Conservation (phyloP, 139 green algal genomes). For the Monoraphidium neglectum region DNA sequence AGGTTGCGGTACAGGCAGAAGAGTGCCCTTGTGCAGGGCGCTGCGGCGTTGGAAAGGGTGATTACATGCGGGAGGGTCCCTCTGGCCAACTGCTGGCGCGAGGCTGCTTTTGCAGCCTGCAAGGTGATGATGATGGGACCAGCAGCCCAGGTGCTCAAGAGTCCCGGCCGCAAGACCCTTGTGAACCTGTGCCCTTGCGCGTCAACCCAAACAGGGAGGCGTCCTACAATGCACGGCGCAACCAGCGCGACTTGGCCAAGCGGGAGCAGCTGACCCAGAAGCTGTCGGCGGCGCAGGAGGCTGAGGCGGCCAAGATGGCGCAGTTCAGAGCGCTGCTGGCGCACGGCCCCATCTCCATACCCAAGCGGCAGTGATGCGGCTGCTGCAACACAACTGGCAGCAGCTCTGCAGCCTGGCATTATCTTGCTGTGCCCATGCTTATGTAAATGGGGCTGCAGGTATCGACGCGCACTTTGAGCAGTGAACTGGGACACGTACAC, state of each 20-base stretch:
- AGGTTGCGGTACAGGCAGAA: neutral
- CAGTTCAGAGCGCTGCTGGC: slow-evolving; percentile 21
- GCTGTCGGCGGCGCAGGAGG: slow-evolving; percentile 22
- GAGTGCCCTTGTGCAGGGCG: neutral
- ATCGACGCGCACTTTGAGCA: too few species aligned
- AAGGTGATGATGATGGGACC: neutral
- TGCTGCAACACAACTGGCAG: too few species aligned
- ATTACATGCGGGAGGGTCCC: neutral
- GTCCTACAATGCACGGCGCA: slow-evolving; percentile 10
- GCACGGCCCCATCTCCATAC: slow-evolving; percentile 10
- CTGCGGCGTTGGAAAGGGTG: neutral
- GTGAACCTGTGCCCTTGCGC: neutral
- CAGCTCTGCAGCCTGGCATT: too few species aligned
- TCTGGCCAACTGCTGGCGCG: neutral
- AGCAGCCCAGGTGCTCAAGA: neutral
- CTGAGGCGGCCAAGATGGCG: slow-evolving; percentile 33
- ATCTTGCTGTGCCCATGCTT: too few species aligned
- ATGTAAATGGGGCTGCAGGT: too few species aligned
- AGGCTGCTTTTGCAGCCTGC: neutral
- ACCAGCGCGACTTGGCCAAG: slow-evolving; percentile 18
- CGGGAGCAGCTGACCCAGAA: slow-evolving; percentile 40
- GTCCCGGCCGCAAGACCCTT: neutral
- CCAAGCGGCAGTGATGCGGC: slow-evolving; percentile 10
- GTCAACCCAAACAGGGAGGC: slow-evolving; percentile 25
- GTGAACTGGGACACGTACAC: too few species aligned